Evolutionary conservation across 495 filamentous ascomycete genomes (phyloP).

Genomic region (Terfezia claveryi): DNA sequence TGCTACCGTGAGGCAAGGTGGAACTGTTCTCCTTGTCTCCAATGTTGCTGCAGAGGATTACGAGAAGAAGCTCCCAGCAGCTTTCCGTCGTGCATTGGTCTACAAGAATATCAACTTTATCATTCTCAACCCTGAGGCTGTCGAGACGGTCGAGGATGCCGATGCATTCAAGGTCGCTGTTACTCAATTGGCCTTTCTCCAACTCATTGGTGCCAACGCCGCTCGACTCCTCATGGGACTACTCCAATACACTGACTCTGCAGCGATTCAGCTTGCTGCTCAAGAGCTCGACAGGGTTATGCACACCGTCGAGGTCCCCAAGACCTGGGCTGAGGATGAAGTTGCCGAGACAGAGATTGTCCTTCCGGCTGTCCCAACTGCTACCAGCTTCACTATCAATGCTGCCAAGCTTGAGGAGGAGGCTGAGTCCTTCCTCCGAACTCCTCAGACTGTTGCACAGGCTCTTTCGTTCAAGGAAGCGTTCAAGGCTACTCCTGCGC

Average conservation of each 20-base stretch:
- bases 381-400: conserved; percentile 65
- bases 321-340: conserved; percentile 45
- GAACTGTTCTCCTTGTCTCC: conserved; percentile 51
- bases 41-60: conserved; percentile 67
- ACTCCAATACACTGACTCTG: conserved; percentile 8
- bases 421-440: conserved; percentile 36
- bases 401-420: conserved; percentile 54
- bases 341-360: conserved; percentile 32
- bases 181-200: conserved; percentile 54
- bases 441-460: conserved; percentile 66
- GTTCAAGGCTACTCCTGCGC: conserved; percentile 44
- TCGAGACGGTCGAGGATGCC: conserved; percentile 32
- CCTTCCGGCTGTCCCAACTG: conserved; percentile 38
- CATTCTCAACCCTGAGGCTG: conserved; percentile 41
- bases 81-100: conserved; percentile 42
- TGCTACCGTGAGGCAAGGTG: conserved; percentile 44
- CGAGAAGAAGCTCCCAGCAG: conserved; percentile 61
- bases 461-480: conserved; percentile 88
- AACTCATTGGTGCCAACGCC: conserved; percentile 28
- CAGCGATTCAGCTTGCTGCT: conserved; percentile 32
- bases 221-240: conserved; percentile 4
- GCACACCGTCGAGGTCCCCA: conserved; percentile 48
- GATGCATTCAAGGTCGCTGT: conserved; percentile 1
- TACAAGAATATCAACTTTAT: conserved; percentile 46
- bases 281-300: conserved; percentile 49